These are phyloP conservation scores for Orbilia quercus DNA, from an alignment of 2,329 filamentous ascomycete species.

Conservation along the genomic window DNA sequence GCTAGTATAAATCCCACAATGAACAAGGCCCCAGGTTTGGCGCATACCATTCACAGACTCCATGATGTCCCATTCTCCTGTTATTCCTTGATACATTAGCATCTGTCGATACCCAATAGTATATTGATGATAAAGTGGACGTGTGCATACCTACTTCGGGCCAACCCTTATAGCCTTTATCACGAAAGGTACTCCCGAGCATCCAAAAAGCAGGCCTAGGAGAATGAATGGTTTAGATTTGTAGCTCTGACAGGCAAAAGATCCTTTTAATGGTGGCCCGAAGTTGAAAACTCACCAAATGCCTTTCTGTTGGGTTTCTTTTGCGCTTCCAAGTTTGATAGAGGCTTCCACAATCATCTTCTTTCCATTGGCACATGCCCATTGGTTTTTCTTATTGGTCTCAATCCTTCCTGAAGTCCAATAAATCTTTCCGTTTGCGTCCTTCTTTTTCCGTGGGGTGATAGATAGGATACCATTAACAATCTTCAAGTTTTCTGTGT, in stretches of 20 bases:
- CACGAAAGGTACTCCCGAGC: slow-evolving; percentile 64
- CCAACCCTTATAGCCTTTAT: slow-evolving; percentile 63
- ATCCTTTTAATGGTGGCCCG: no score
- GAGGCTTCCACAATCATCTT: slow-evolving; percentile 64
- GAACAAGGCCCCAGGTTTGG: slow-evolving; percentile 63
- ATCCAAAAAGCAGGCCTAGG: slow-evolving; percentile 67
- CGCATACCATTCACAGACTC: slow-evolving; percentile 64
- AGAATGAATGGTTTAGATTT: not conserved
- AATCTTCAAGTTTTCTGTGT: slow-evolving; percentile 64
- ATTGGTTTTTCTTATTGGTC: slow-evolving; percentile 60
- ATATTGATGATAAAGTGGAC: not conserved
- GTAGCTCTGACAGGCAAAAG: no score
- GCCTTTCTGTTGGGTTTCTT: slow-evolving; percentile 18
- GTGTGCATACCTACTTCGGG: slow-evolving; percentile 59
- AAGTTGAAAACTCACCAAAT: slow-evolving; percentile 20
- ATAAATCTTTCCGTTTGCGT: slow-evolving; percentile 52
- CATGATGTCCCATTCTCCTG: slow-evolving; percentile 66
- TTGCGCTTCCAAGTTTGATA: slow-evolving; percentile 60
- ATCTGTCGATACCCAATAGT: not conserved
- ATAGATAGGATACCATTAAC: slow-evolving; percentile 63
- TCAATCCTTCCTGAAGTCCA: slow-evolving; percentile 67
- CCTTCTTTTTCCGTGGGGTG: slow-evolving; percentile 59
- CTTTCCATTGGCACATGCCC: slow-evolving; percentile 62
- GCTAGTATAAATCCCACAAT: slow-evolving; percentile 63
- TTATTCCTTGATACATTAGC: not conserved